Evolutionary conservation across 1,284 basidiomycete species (phyloP), one percentile per base, ranked within the genome.

Genomic region (Leccinum griseonigrum): DNA sequence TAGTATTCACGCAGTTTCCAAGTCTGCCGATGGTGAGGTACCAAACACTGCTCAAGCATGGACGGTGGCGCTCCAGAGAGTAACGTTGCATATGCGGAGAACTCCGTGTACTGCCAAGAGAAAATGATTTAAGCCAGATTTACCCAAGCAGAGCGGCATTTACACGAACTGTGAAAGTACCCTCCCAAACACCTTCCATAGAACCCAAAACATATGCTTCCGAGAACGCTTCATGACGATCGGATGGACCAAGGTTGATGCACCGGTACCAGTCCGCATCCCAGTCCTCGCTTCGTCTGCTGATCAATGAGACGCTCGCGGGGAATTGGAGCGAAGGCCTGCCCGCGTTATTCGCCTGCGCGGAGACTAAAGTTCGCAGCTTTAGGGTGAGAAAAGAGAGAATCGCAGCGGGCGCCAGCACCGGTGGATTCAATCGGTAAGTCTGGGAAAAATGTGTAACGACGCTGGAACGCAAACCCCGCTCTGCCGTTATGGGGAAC

Each of bases 1-100:
- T 90, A 83, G 67, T 91, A 84, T 73, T 92, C 90, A 34, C 84
- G 83, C 16, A 92, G 75, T 69, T 84, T 87, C 89, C 90, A 91
- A 0, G 88, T 88, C 69, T 92, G 90, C n/a, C 81, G 82, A 68
- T 91, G 88, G 64, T 85, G 81, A 3, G 85, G 87, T 14, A 89
- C 80, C 55, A 84, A 74, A 62, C 83, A 83, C 38, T 81, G 78
- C 58, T 85, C 80, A 11, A 91, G 74, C 9, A 81, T 77, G 0
- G 77, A 71, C 0, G 90, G 88, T 2, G 83, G 74, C 0, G 79
- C 86, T 18, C 88, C 90, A 3, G 81, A 79, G 22, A 91, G 77
- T 38, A 92, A 71, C n/a, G 78, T 77, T 1, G 83, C 82, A 66
- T 91, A 92, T 1, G 83, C 81, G 9, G 79, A 80, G 67, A 91